phyloP scores from a whole-genome alignment of 345 rosid species.

The Xanthoceras sorbifolium region DNA sequence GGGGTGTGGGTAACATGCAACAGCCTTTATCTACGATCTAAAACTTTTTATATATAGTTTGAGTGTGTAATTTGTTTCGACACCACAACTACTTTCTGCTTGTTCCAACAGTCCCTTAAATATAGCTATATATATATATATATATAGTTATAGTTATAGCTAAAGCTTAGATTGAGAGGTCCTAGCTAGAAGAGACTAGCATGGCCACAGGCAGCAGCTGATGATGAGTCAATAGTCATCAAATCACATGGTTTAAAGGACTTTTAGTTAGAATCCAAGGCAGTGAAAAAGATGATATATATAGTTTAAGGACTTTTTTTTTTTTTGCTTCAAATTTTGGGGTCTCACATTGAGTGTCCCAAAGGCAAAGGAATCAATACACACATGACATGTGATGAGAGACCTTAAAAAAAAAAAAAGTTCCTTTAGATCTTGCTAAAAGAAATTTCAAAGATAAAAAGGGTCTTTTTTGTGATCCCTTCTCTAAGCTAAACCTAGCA shows the following conservation, averaged over 20 bases:
- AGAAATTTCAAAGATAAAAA: constrained; percentile 19
- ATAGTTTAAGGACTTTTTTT: constrained; percentile 20
- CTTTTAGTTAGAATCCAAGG: constrained; percentile 53
- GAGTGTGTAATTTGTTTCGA: neutral
- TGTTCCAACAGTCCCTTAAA: constrained; percentile 8
- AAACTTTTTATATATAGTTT: neutral
- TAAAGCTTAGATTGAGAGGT: neutral
- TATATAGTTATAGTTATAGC: neutral
- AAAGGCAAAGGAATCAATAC: constrained; percentile 41
- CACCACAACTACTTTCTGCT: constrained; percentile 12
- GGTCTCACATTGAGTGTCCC: constrained; percentile 41
- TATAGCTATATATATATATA: neutral
- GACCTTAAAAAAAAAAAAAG: constrained; percentile 30
- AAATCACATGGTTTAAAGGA: constrained; percentile 41
- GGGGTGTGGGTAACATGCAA: too few relatives aligned
- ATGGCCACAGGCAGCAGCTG: neutral
- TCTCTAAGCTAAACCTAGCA: constrained; percentile 19
- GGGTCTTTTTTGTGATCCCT: constrained; percentile 19
- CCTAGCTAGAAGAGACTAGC: constrained; percentile 3
- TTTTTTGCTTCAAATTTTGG: constrained; percentile 15
- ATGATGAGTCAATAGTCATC: constrained; percentile 16
- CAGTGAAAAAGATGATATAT: constrained; percentile 20
- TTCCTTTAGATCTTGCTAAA: constrained; percentile 19
- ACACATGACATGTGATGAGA: constrained; percentile 41
- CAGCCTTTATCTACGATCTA: too few relatives aligned